A percentile compares a stretch with the other conserved stretches of the same genome.
phyloP scores from a whole-genome alignment of 192 early-diverging fungal species.

The Lunasporangiospora selenospora region DNA sequence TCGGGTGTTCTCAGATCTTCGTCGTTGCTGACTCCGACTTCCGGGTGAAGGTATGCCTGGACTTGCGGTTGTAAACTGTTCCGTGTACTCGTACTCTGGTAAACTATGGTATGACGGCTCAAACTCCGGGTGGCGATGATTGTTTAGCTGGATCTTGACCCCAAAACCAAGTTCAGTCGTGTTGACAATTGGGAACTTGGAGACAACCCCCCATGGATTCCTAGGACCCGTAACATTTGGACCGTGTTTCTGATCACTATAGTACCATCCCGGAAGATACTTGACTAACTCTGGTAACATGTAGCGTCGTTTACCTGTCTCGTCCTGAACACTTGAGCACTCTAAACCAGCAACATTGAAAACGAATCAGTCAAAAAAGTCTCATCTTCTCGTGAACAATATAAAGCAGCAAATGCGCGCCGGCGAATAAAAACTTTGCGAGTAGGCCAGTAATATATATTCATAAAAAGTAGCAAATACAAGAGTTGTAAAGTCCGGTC shows the following conservation, averaged over 20 bases:
- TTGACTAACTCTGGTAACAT: constrained; percentile 45
- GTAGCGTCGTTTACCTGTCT: constrained; percentile 17
- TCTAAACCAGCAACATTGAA: constrained; percentile 15
- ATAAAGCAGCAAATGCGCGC: too few species aligned
- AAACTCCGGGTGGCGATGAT: constrained; percentile 35
- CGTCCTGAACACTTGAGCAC: constrained; percentile 13
- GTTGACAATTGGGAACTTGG: constrained; percentile 41
- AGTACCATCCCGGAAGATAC: constrained; percentile 42
- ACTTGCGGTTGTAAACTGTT: neutral
- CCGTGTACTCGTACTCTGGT: constrained; percentile 17
- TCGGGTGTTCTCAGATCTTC: constrained; percentile 22
- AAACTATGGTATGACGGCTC: constrained; percentile 10
- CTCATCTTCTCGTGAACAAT: too few species aligned
- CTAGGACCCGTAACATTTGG: constrained; percentile 12
- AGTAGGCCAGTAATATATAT: too few species aligned
- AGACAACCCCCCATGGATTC: constrained; percentile 49
- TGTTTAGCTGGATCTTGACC: constrained; percentile 48
- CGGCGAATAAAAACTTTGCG: too few species aligned
- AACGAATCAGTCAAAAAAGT: neutral
- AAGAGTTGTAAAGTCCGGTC: too few species aligned
- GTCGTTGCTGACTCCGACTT: neutral
- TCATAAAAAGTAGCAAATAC: too few species aligned
- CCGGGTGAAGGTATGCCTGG: neutral
- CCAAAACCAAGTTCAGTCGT: constrained; percentile 42
- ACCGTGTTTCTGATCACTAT: constrained; percentile 38